A percentile compares a stretch with the other conserved stretches of the same genome.
Evolutionary conservation across 176 grass and related monocot species (phyloP).

Genomic region (sorghum (Sorghum bicolor)): DNA sequence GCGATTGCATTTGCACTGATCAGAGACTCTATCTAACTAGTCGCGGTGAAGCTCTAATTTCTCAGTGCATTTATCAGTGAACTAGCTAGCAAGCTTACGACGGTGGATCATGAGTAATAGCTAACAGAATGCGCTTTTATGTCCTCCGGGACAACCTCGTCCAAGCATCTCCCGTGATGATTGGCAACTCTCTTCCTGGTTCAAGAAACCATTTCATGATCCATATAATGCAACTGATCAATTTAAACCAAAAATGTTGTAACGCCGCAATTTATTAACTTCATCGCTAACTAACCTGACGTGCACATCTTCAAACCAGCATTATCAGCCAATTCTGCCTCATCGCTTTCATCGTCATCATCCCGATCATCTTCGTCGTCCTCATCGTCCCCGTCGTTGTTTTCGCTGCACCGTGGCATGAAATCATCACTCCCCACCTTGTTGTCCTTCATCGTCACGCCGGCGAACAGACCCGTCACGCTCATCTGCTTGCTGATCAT

Average conservation of each 20-base stretch:
- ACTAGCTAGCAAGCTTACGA: conserved; percentile 1
- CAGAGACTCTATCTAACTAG: background rate
- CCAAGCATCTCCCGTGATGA: conserved; percentile 36
- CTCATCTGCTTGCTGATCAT: conserved; percentile 95
- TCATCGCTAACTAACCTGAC: conserved; percentile 19
- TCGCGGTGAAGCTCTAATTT: background rate
- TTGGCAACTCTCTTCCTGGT: conserved; percentile 36
- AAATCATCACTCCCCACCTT: conserved; percentile 1
- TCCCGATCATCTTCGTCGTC: background rate
- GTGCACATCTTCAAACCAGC: conserved; percentile 16
- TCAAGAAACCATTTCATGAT: conserved; percentile 25
- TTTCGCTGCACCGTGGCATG: conserved; percentile 5
- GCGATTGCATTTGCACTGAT: background rate
- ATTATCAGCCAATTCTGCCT: conserved; percentile 9
- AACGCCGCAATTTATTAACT: background rate
- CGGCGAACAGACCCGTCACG: conserved; percentile 58
- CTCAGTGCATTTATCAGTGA: background rate
- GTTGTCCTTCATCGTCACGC: conserved; percentile 2
- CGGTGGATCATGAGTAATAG: conserved; percentile 24
- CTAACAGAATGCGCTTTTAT: background rate
- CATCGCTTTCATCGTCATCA: conserved; percentile 31
- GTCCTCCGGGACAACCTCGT: conserved; percentile 4
- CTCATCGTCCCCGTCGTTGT: background rate
- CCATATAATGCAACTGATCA: background rate
- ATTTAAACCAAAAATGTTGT: background rate